Conservation (phyloP, 2,329 filamentous ascomycete genomes). For the Mariannaea elegans region DNA sequence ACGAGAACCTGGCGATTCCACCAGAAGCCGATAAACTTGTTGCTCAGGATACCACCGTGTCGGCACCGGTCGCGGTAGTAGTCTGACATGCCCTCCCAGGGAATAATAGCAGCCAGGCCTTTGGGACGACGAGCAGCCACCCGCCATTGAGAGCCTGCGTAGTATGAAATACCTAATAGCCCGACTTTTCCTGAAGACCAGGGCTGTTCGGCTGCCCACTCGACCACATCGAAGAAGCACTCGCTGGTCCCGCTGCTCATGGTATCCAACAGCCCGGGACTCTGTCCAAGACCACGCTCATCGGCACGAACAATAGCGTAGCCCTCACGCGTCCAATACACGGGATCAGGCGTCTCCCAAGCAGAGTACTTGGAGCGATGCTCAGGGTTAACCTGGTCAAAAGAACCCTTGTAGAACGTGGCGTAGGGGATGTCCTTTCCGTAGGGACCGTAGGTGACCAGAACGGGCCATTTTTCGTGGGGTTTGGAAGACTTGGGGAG, state of each 20-base stretch:
- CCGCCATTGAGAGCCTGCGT: constrained; percentile 57
- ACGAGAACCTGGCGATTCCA: constrained; percentile 40
- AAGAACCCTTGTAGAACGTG: constrained; percentile 40
- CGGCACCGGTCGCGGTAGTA: constrained; percentile 66
- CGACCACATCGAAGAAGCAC: constrained; percentile 58
- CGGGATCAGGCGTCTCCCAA: constrained; percentile 68
- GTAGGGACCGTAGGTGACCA: constrained; percentile 21
- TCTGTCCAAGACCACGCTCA: constrained; percentile 58
- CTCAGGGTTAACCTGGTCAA: constrained; percentile 60
- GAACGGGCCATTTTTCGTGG: constrained; percentile 14
- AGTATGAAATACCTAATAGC: constrained; percentile 58
- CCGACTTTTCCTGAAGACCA: constrained; percentile 61
- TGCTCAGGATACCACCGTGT: constrained; percentile 69
- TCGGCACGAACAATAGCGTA: constrained; percentile 65
- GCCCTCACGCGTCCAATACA: constrained; percentile 63
- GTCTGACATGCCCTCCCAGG: constrained; percentile 62
- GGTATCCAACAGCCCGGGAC: constrained; percentile 56
- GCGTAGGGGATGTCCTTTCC: constrained; percentile 20
- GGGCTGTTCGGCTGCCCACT: constrained; percentile 55
- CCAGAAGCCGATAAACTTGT: constrained; percentile 59
- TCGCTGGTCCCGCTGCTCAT: constrained; percentile 59
- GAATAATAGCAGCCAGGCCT: constrained; percentile 57
- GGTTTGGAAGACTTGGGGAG: constrained; percentile 35
- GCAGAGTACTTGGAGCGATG: constrained; percentile 63
- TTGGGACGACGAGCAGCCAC: constrained; percentile 57